Percentiles rank a stretch among this genome's conserved stretches.
Evolutionary conservation across 371 early-diverging fungal genomes (phyloP).

Genomic region (Haplosporangium sp.): DNA sequence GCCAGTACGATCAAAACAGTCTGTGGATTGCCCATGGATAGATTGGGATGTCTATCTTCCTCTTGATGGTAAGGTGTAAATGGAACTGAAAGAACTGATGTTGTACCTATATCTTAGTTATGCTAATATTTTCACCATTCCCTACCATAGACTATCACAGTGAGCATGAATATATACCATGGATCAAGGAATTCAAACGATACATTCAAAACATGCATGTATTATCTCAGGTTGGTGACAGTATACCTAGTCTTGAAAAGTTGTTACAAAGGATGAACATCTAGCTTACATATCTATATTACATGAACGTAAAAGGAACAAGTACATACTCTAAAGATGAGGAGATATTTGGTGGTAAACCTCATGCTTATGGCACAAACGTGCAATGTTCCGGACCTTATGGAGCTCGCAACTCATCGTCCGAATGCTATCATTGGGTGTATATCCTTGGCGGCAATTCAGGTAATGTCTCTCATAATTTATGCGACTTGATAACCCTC

Average conservation of each 20-base stretch:
- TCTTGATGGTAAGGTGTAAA: constrained; percentile 20
- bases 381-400: constrained; percentile 29
- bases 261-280: neutral
- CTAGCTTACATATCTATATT: neutral
- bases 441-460: constrained; percentile 39
- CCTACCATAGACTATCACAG: constrained; percentile 27
- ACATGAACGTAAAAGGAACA: constrained; percentile 3
- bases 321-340: neutral
- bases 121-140: neutral
- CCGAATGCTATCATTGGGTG: constrained; percentile 34
- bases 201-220: constrained; percentile 25
- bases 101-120: neutral
- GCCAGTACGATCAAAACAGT: constrained; percentile 4
- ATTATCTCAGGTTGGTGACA: constrained; percentile 20
- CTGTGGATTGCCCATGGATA: constrained; percentile 34
- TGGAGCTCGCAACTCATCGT: constrained; percentile 20
- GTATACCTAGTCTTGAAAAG: no score
- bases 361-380: constrained; percentile 24
- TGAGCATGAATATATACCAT: constrained; percentile 27
- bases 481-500: neutral
- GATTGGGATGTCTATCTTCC: constrained; percentile 51
- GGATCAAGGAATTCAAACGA: constrained; percentile 37
- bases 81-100: neutral
- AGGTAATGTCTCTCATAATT: constrained; percentile 11
- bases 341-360: constrained; percentile 35